A percentile compares a stretch with the other conserved stretches of the same genome.
Evolutionary conservation across 1,284 basidiomycete species (phyloP).

Genomic region (Malassezia caprae): DNA sequence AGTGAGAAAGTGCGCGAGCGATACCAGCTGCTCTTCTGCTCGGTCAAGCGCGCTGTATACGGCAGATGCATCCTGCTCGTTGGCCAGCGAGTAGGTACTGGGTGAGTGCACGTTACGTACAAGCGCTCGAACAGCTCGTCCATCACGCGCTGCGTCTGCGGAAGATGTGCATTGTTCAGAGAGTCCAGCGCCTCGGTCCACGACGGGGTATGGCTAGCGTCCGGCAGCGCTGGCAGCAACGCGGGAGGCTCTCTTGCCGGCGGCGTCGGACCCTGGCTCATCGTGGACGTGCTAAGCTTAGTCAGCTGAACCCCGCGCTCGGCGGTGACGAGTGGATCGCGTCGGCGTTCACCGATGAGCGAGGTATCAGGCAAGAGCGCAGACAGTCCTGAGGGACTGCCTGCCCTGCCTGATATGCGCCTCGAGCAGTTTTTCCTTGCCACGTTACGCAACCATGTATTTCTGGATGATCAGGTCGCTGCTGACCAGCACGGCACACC

Average conservation of each 20-base stretch:
- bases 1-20: neutral
- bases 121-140: slow-evolving; percentile 3
- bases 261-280: neutral
- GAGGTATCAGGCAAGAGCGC: neutral
- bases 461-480: neutral
- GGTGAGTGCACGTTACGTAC: slow-evolving; percentile 2
- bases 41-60: neutral
- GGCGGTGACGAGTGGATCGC: neutral
- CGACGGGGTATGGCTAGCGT: neutral
- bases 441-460: neutral
- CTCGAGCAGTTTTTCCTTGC: slow-evolving; percentile 16
- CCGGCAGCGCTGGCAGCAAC: neutral
- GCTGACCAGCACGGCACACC: neutral
- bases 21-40: neutral
- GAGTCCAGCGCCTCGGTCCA: neutral
- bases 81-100: neutral
- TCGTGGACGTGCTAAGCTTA: neutral
- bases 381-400: neutral
- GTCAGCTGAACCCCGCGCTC: neutral
- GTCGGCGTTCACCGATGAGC: neutral
- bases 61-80: neutral
- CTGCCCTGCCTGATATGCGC: slow-evolving; percentile 15
- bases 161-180: neutral
- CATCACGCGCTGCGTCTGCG: neutral
- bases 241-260: neutral